A percentile compares a stretch with the other conserved stretches of the same genome.
Evolutionary conservation across 2,329 filamentous ascomycete genomes (phyloP).

Genomic region (Colletotrichum horii): DNA sequence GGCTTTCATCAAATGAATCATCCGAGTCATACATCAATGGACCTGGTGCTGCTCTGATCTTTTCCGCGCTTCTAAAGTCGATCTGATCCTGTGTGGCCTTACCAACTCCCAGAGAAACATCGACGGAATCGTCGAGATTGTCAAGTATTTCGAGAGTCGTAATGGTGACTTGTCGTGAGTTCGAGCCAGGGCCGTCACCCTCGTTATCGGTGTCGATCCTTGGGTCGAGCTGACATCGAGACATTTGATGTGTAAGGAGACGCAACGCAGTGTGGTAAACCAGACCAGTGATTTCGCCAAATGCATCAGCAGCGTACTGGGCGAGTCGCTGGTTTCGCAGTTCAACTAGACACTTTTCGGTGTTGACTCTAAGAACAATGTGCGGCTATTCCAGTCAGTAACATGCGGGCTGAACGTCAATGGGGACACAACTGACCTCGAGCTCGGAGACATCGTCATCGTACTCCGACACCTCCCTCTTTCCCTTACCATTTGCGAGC

Average conservation of each 20-base stretch:
- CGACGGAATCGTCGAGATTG: slow-evolving; percentile 55
- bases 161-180: slow-evolving; percentile 40
- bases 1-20: slow-evolving; percentile 35
- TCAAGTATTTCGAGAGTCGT: slow-evolving; percentile 63
- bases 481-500: slow-evolving; percentile 52
- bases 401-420: neutral
- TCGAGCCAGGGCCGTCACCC: slow-evolving; percentile 26
- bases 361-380: slow-evolving; percentile 79
- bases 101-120: slow-evolving; percentile 63
- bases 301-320: slow-evolving; percentile 70
- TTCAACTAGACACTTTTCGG: slow-evolving; percentile 82
- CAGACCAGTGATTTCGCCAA: slow-evolving; percentile 76
- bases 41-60: slow-evolving; percentile 42
- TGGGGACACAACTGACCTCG: slow-evolving; percentile 50
- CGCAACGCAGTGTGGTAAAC: slow-evolving; percentile 79
- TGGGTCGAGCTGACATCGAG: slow-evolving; percentile 69
- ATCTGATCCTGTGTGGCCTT: slow-evolving; percentile 54
- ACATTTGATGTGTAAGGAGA: slow-evolving; percentile 70
- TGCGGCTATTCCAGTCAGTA: slow-evolving; percentile 60
- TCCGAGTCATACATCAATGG: slow-evolving; percentile 33
- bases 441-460: slow-evolving; percentile 51
- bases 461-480: slow-evolving; percentile 36
- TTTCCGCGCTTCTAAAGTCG: slow-evolving; percentile 52
- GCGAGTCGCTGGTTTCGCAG: slow-evolving; percentile 81
- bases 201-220: slow-evolving; percentile 49